These are phyloP conservation scores for Pseudovirgaria hyperparasitica DNA, from an alignment of 2,329 filamentous ascomycete genomes.

Conservation along the genomic window DNA sequence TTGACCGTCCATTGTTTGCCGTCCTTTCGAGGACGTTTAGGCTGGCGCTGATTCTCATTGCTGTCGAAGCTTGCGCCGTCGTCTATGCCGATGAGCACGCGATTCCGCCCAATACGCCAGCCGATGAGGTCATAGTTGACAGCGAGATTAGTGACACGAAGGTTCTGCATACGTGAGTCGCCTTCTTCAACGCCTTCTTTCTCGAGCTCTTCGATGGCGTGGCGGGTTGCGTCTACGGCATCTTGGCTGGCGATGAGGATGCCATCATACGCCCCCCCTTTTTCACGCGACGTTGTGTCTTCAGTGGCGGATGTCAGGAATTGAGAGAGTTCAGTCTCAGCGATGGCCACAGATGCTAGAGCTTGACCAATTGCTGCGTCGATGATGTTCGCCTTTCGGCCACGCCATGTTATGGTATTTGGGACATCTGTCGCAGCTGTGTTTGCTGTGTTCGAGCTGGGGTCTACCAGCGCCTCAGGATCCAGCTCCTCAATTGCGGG, in stretches of 20 bases:
- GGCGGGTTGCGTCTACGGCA: slow-evolving; percentile 83
- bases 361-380: slow-evolving; percentile 85
- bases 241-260: slow-evolving; percentile 86
- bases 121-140: slow-evolving; percentile 91
- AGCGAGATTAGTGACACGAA: slow-evolving; percentile 84
- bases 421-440: slow-evolving; percentile 39
- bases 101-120: slow-evolving; percentile 88
- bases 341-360: slow-evolving; percentile 53
- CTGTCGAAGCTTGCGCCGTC: slow-evolving; percentile 55
- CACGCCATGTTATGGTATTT: slow-evolving; percentile 73
- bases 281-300: slow-evolving; percentile 44
- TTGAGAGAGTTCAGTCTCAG: slow-evolving; percentile 37
- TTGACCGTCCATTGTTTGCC: slow-evolving; percentile 34
- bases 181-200: slow-evolving; percentile 73
- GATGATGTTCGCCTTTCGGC: slow-evolving; percentile 73
- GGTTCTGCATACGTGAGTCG: slow-evolving; percentile 76
- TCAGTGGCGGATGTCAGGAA: slow-evolving; percentile 32
- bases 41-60: slow-evolving; percentile 41
- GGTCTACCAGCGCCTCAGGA: slow-evolving; percentile 29
- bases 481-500: slow-evolving; percentile 59
- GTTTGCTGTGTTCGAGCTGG: slow-evolving; percentile 29
- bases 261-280: slow-evolving; percentile 79
- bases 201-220: slow-evolving; percentile 79
- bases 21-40: slow-evolving; percentile 36
- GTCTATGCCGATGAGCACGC: slow-evolving; percentile 69